phyloP scores from a whole-genome alignment of 805 yeast genomes.

The Myxozyma geophila region DNA sequence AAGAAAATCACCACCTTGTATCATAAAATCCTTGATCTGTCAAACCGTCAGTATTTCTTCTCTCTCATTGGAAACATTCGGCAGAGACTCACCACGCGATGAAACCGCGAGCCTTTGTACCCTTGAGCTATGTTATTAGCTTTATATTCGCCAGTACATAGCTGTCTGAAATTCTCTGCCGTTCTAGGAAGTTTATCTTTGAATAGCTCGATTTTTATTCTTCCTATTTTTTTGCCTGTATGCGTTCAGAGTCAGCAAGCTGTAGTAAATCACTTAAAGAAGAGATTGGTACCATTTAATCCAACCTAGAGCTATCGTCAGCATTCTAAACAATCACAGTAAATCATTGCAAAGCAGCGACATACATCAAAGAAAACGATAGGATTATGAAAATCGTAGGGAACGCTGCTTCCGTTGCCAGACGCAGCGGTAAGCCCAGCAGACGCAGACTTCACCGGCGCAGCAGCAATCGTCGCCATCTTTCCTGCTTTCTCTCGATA shows the following conservation, averaged over 20 bases:
- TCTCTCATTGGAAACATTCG: no score
- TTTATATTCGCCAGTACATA: constrained; percentile 56
- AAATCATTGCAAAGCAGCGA: background rate
- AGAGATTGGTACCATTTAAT: constrained; percentile 40
- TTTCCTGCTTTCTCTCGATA: background rate
- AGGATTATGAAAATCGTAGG: constrained; percentile 41
- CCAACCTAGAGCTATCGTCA: constrained; percentile 36
- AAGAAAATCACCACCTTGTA: constrained; percentile 57
- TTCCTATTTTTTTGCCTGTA: constrained; percentile 46
- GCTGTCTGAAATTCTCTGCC: constrained; percentile 57
- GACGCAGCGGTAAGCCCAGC: constrained; percentile 10
- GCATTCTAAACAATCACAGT: constrained; percentile 25
- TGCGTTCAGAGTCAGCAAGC: background rate
- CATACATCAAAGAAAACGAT: constrained; percentile 51
- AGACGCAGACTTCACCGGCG: constrained; percentile 8
- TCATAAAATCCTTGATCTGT: constrained; percentile 50
- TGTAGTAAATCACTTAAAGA: background rate
- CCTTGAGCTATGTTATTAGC: constrained; percentile 51
- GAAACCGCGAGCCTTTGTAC: constrained; percentile 45
- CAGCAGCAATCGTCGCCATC: constrained; percentile 20
- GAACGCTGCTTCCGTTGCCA: background rate
- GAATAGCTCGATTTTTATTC: constrained; percentile 54
- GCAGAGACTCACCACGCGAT: constrained; percentile 32
- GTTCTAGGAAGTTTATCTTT: constrained; percentile 52
- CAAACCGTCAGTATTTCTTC: background rate